Conservation (phyloP, 73 alveolate species). For the Paramecium octaurelia region DNA sequence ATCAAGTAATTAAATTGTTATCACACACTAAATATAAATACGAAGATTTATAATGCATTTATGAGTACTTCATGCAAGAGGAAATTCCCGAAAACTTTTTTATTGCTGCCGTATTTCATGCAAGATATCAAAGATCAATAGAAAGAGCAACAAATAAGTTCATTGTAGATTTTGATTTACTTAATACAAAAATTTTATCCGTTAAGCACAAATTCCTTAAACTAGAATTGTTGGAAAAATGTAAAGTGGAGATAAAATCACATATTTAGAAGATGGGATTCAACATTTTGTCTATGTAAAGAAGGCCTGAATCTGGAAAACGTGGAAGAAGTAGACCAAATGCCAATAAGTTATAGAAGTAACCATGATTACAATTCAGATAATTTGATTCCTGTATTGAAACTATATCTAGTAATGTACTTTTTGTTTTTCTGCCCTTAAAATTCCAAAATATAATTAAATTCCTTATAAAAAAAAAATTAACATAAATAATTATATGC, state of each 20-base stretch:
- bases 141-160: background rate
- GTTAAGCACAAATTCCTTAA: background rate
- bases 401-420: background rate
- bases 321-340: constrained; percentile 3
- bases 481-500: no score
- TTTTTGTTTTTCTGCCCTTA: background rate
- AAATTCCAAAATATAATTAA: no score
- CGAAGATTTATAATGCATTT: background rate
- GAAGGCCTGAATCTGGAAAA: constrained; percentile 5
- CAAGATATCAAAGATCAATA: background rate
- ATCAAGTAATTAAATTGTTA: background rate
- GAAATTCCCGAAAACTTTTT: background rate
- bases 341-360: background rate
- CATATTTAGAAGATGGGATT: background rate
- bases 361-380: background rate
- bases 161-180: background rate
- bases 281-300: background rate
- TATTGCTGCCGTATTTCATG: background rate
- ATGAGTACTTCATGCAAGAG: background rate
- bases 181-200: background rate
- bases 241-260: background rate
- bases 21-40: background rate
- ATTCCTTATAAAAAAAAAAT: no score
- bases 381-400: background rate
- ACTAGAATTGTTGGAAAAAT: background rate